Conservation (phyloP, 2,329 filamentous ascomycete species). For the Emmonsiellopsis sp. region DNA sequence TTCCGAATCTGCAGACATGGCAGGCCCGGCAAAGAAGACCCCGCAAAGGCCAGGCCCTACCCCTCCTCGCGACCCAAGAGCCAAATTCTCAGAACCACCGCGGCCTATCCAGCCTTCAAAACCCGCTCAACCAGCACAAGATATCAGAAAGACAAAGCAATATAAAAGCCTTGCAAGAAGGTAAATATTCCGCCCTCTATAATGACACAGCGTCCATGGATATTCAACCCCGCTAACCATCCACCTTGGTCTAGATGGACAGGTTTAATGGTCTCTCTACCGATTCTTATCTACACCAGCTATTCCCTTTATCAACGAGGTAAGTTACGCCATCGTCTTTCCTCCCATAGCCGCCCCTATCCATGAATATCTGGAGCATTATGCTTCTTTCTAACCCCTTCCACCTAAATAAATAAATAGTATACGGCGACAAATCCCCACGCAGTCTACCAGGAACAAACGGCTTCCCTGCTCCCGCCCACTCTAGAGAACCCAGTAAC, state of each 20-base stretch:
- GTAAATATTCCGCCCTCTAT: slow-evolving; percentile 15
- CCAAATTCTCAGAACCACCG: background rate
- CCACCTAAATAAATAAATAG: background rate
- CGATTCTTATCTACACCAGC: slow-evolving; percentile 19
- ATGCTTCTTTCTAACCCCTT: background rate
- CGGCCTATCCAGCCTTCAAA: background rate
- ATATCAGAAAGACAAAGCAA: slow-evolving; percentile 33
- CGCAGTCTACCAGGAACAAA: slow-evolving; percentile 4
- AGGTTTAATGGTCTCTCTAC: slow-evolving; percentile 19
- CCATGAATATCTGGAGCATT: background rate
- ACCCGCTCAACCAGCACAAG: slow-evolving; percentile 5
- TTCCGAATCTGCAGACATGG: background rate
- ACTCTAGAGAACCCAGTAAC: background rate
- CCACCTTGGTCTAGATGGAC: slow-evolving; percentile 14
- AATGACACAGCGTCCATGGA: background rate
- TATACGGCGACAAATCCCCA: background rate
- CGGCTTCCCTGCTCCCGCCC: background rate
- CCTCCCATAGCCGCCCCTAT: background rate
- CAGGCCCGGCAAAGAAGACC: background rate
- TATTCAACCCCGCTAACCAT: background rate
- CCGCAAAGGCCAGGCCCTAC: background rate
- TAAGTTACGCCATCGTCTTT: slow-evolving; percentile 4
- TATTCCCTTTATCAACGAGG: slow-evolving; percentile 20
- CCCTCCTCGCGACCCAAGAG: background rate
- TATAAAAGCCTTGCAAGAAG: slow-evolving; percentile 31